Base-by-base conservation (phyloP, 2,329 filamentous ascomycete species). In the Fusarium nurragi region DNA sequence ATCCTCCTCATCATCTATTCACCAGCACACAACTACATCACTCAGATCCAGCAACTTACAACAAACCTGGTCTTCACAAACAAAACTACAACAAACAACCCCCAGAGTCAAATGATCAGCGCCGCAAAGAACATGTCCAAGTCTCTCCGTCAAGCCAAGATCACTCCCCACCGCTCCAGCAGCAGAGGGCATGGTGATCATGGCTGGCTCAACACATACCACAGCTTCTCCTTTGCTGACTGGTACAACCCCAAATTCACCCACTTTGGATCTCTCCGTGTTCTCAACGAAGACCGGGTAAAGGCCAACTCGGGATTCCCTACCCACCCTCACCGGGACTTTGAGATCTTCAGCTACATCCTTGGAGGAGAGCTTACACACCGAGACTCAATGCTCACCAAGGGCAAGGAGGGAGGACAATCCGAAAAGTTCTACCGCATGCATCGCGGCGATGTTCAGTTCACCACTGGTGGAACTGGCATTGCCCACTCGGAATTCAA, bases 331-430 rank as follows among this genome's bases (percentile, higher is more conserved):
- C 93, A 97, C 77, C 86, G 90, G 64, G 91, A 97, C 76, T 94
- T 93, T 76, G 91, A 96, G 77, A 97, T 97, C 79, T 96, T 94
- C 83, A 89, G 85, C 74, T 95, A 97, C 79, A 90, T 96, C 72
- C 82, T 97, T n/a, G 87, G 83, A 43, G 93, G 93, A 65, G 91
- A 94, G 78, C 85, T 97, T 64, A 94, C 93, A 44, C 93, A 97
- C 80, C 89, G 92, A 44, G 93, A 97, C 78, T 91, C 87, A 60
- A 94, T 96, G 89, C 86, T 92, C 69, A 86, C 86, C 76, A 92
- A 89, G 77, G 87, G 87, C 41, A 77, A 81, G 19, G 88, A 90
- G 73, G 86, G 83, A 21, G 82, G 75, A 16, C 78, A 81, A 64
- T 83, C 84, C 39, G 87, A 91, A 74, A 81, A 86, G 68, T 92